Conservation (phyloP, 2,329 filamentous ascomycete species). For the Botryotinia convoluta region DNA sequence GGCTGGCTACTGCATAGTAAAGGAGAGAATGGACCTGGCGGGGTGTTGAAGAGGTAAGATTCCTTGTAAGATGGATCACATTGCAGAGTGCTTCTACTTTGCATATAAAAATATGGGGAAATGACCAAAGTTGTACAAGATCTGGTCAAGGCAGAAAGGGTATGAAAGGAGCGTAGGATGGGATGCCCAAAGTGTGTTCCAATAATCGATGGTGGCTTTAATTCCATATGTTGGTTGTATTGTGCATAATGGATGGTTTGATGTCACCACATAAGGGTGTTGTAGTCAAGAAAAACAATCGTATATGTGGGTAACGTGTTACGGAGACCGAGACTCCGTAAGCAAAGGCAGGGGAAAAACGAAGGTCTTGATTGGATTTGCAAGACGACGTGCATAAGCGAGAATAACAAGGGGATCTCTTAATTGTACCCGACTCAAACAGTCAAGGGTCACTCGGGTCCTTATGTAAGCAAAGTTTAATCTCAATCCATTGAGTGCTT, state of each 20-base stretch:
- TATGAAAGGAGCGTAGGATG: neutral
- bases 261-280: constrained; percentile 1
- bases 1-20: neutral
- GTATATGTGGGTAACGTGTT: constrained; percentile 12
- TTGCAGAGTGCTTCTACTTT: constrained; percentile 10
- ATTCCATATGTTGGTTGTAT: constrained; percentile 2
- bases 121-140: constrained; percentile 13
- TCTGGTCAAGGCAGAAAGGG: neutral
- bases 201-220: neutral
- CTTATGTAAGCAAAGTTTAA: constrained; percentile 13
- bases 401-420: neutral
- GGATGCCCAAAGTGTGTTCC: neutral
- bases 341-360: neutral
- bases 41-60: neutral
- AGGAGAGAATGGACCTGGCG: neutral
- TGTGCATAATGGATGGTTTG: constrained; percentile 1
- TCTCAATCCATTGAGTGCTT: neutral
- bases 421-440: constrained; percentile 4
- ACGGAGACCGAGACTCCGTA: constrained; percentile 13
- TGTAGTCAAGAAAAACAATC: neutral
- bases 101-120: constrained; percentile 18
- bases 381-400: constrained; percentile 21
- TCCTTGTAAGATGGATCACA: constrained; percentile 15
- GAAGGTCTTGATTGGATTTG: constrained; percentile 8
- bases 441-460: constrained; percentile 1